Base-by-base conservation (phyloP, 1,139 yeast species). In the Magnusiomyces suaveolens region DNA sequence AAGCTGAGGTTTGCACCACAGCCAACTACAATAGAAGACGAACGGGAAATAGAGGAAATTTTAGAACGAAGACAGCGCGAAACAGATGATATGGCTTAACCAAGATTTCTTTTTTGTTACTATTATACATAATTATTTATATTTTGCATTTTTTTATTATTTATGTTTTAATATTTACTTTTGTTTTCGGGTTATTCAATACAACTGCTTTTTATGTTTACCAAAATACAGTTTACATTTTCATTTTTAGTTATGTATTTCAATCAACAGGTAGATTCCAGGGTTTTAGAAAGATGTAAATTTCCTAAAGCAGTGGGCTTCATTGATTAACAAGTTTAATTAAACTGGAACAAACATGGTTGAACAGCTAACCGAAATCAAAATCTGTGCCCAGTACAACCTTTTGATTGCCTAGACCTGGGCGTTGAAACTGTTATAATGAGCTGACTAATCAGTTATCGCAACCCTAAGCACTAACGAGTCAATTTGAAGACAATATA, bases 21-120 rank as follows among this genome's bases (percentile, higher is more conserved):
- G 14, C 52, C 53, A 32, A 64, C 67, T 8, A 64, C 66, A n/a
- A 64, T 63, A 4, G 72, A 70, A 47, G 66, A 69, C 52, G 75
- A 71, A 53, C 65, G 69, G 23, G 75, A 71, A 56, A 66, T 71
- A 36, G 65, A 66, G 39, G 72, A 70, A 52, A 70, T 71, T 51
- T 60, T 71, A 43, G 67, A 66, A 50, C 63, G 70, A 10, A 67
- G 74, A 46, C 71, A 67, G 54, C 61, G 62, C 32, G 68, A 66
- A 49, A 52, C 60, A 55, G 60, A 61, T 50, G 41, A 36, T 41
- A 52, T 18, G 26, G n/a, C 47, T n/a, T 33, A n/a, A 18, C 32
- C 20, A 21, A 4, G 18, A n/a, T 18, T 21, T 33, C 23, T 29
- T 33, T 26, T 10, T 33, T 33, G 8, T 29, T 21, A 47, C 32